Evolutionary conservation across 106 monocot species (phyloP), one percentile per base, ranked within the genome.

Genomic region (Chionographis japonica): DNA sequence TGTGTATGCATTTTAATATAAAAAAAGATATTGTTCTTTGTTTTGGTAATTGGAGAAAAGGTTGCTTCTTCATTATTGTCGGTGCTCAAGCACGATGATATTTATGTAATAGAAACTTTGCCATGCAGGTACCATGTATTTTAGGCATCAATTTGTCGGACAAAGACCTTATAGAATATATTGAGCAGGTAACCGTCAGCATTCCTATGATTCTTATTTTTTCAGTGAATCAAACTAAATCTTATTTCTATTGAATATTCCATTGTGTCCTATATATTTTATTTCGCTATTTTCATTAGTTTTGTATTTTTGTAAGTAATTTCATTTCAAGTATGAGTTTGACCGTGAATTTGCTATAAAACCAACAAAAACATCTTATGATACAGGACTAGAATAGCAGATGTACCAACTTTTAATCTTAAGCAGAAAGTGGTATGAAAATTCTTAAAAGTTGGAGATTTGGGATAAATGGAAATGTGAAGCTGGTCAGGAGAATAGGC

Each of bases 41-140:
- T 46, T 46, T 27, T 46, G 37, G 60, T 37, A 37, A 13, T 14
- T 10, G 11, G 37, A 27, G 9, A 61, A 38, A 38, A 39, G 8
- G 11, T 39, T 37, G 15, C 37, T 39, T 37, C 38, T 37, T 37
- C 38, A 61, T 61, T 13, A 7, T 38, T 3, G 11, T 61, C 8
- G 43, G 43, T 68, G 37, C 40, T 39, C 39, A 40, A 40, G 14
- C 37, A 16, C 13, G 50, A 66, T 37, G 37, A 20, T 57, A 12
- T 50, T 73, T 65, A 60, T 42, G 40, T 67, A 17, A 68, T 17
- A 53, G 11, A 8, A 56, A 71, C 56, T 38, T 66, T 69, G 50
- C 58, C 40, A 54, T 82, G 74, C 79, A 98, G 97, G 90, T 93
- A 56, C 97, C 97, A 7, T 93, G 87, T 80, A 87, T 98, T 70